Conservation (phyloP, 176 grass and related monocot genomes). For the Puccinellia tenuiflora region DNA sequence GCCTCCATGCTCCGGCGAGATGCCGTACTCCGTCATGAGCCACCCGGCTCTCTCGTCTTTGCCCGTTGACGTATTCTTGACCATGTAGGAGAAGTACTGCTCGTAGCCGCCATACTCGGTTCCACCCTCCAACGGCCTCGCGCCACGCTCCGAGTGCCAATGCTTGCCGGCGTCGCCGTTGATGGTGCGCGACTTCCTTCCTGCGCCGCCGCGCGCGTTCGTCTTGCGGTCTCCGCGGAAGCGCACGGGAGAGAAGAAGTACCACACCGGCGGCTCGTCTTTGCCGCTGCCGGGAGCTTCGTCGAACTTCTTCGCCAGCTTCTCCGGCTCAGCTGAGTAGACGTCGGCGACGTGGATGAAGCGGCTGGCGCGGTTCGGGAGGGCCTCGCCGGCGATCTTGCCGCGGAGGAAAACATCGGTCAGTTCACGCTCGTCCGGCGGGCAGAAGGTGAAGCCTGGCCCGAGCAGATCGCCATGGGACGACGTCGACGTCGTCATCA, state of each 20-base stretch:
- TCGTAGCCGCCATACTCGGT: background rate
- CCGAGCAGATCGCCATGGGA: no score
- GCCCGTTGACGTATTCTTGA: background rate
- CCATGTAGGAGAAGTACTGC: background rate
- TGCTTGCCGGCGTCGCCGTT: background rate
- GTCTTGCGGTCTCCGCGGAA: background rate
- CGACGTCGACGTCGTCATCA: background rate
- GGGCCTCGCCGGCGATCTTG: background rate
- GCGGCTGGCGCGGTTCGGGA: background rate
- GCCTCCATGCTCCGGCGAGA: background rate
- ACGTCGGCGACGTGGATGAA: background rate
- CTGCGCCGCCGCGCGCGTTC: background rate
- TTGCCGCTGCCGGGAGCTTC: background rate
- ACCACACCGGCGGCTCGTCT: background rate
- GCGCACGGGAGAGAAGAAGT: background rate
- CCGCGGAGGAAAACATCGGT: background rate
- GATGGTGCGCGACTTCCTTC: background rate
- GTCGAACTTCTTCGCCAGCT: background rate
- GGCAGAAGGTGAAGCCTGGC: no score
- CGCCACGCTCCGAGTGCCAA: background rate
- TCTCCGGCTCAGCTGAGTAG: background rate
- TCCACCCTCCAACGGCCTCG: background rate
- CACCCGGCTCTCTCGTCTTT: background rate
- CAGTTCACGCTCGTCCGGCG: background rate
- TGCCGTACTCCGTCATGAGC: background rate